phyloP scores from a whole-genome alignment of 2,329 filamentous ascomycete species.

The Sporothrix globosa region DNA sequence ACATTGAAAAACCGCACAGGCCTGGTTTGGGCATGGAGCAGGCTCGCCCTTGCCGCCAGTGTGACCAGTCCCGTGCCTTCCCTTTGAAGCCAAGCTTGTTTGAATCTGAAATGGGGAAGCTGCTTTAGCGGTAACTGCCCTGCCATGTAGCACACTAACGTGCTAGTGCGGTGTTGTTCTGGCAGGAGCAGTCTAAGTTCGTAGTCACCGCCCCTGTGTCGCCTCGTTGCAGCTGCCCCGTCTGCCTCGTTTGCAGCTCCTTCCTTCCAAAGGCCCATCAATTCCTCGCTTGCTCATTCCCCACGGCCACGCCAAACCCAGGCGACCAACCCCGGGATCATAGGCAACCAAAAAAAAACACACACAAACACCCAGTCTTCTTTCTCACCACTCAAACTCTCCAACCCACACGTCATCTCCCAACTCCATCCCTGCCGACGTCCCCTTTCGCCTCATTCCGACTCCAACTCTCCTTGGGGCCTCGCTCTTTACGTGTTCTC shows the following conservation, averaged over 20 bases:
- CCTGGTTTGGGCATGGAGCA: conserved; percentile 7
- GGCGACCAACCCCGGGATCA: conserved; percentile 5
- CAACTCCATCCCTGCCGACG: conserved; percentile 25
- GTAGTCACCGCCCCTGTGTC: conserved; percentile 5
- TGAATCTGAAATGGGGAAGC: conserved; percentile 14
- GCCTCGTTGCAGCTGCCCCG: background rate
- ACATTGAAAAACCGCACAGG: conserved; percentile 7
- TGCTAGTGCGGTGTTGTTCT: conserved; percentile 3
- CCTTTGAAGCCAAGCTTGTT: background rate
- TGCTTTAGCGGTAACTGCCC: conserved; percentile 6
- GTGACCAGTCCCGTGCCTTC: conserved; percentile 14
- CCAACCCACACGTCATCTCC: conserved; percentile 26
- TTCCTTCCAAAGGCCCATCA: background rate
- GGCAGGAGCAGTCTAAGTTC: background rate
- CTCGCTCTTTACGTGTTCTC: background rate
- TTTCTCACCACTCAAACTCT: conserved; percentile 7
- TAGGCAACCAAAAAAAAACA: conserved; percentile 25
- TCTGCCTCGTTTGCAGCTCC: background rate
- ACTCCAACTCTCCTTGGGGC: background rate
- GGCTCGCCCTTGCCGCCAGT: background rate
- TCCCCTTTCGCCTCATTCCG: background rate
- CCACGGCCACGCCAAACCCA: background rate
- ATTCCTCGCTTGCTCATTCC: background rate
- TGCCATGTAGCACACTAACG: background rate
- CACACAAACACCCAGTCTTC: background rate